These are phyloP conservation scores for Neurospora intermedia DNA, from an alignment of 495 filamentous ascomycete species.

Conservation along the genomic window DNA sequence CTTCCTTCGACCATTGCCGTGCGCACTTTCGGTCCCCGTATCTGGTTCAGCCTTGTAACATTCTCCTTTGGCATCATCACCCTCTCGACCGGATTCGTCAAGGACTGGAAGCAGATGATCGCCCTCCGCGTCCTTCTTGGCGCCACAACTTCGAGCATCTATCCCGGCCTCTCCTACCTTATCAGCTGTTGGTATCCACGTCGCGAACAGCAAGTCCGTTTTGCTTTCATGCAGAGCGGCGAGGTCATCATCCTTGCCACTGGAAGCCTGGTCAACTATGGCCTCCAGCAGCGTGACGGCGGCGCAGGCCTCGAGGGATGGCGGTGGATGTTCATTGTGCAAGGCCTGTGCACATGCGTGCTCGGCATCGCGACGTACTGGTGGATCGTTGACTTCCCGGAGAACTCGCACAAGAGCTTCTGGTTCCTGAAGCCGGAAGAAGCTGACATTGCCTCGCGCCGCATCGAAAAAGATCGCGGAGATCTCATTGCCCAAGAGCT, in stretches of 20 bases:
- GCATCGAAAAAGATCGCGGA: conserved; percentile 53
- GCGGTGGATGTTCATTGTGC: conserved; percentile 71
- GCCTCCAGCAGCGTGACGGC: conserved; percentile 55
- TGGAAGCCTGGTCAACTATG: conserved; percentile 62
- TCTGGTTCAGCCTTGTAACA: conserved; percentile 60
- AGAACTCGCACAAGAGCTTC: conserved; percentile 51
- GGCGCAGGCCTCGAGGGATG: conserved; percentile 52
- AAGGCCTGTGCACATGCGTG: conserved; percentile 50
- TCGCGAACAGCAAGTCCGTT: conserved; percentile 62
- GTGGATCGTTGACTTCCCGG: conserved; percentile 77
- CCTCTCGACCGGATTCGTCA: conserved; percentile 58
- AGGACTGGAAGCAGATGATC: conserved; percentile 66
- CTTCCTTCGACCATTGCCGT: conserved; percentile 64
- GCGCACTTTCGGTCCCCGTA: conserved; percentile 53
- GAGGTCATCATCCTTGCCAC: conserved; percentile 60
- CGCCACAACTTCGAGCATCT: conserved; percentile 58
- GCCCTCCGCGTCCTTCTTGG: conserved; percentile 60
- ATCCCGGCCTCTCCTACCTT: conserved; percentile 59
- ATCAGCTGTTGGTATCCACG: conserved; percentile 67
- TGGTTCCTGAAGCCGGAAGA: conserved; percentile 52
- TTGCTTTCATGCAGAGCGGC: conserved; percentile 60
- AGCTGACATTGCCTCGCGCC: conserved; percentile 41
- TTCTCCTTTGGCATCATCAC: conserved; percentile 62
- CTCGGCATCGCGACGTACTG: conserved; percentile 60
- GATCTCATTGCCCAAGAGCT: conserved; percentile 56